Evolutionary conservation across 257 asterid genomes (phyloP).

Genomic region (Forsythia suspensa): DNA sequence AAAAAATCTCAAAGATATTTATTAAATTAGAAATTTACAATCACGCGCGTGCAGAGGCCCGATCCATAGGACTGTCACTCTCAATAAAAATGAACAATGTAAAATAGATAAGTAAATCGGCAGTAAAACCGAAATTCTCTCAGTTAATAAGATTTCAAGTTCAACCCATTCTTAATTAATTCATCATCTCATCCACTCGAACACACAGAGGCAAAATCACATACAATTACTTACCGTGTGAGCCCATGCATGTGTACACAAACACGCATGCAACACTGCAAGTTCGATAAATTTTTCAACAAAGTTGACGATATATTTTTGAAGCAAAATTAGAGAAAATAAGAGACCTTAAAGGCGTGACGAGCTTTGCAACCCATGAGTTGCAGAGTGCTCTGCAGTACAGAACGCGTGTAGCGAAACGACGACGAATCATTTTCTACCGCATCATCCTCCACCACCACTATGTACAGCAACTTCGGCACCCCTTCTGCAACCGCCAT

Average conservation of each 20-base stretch:
- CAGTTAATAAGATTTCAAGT: background rate
- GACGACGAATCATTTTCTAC: constrained; percentile 30
- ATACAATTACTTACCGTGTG: background rate
- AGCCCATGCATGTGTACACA: constrained; percentile 21
- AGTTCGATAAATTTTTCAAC: background rate
- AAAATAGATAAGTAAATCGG: background rate
- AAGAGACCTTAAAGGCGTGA: constrained; percentile 83
- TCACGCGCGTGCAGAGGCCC: background rate
- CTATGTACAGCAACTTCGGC: constrained; percentile 73
- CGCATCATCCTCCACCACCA: constrained; percentile 62
- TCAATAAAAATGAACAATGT: background rate
- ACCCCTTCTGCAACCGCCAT: constrained; percentile 67
- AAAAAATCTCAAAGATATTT: too few species aligned
- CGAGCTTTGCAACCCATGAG: constrained; percentile 99
- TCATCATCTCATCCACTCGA: background rate
- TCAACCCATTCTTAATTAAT: background rate
- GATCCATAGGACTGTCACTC: background rate
- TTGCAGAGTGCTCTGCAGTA: constrained; percentile 86
- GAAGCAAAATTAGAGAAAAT: background rate
- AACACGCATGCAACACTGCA: constrained; percentile 14
- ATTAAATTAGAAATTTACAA: too few species aligned
- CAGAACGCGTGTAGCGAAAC: constrained; percentile 88
- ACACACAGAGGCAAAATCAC: background rate
- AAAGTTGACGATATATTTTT: background rate
- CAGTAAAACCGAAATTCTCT: background rate